A percentile compares a stretch with the other conserved stretches of the same genome.
Conservation (phyloP, 139 green algal species). For the Pleodorina starrii region DNA sequence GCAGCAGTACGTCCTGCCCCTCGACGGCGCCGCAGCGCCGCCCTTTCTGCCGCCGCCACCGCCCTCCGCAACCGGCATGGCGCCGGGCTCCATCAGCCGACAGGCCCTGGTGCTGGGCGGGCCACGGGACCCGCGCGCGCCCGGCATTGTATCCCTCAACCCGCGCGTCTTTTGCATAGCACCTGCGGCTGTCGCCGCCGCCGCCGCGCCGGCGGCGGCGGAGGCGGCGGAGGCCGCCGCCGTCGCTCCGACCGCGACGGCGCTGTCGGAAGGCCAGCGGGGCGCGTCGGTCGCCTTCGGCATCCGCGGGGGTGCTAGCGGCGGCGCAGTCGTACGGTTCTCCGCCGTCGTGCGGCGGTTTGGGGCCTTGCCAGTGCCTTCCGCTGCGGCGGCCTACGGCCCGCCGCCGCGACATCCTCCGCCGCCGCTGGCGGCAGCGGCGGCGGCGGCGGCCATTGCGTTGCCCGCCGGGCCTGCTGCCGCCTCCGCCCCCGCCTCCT, state of each 20-base stretch:
- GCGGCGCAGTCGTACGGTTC: not conserved
- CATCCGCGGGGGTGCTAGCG: not conserved
- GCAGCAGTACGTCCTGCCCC: not conserved
- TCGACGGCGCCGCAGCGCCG: not conserved
- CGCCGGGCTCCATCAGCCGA: not conserved
- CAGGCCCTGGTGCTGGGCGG: slow-evolving; percentile 30
- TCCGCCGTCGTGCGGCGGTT: not conserved
- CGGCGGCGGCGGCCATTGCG: no score
- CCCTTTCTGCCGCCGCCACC: not conserved
- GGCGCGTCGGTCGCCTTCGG: not conserved
- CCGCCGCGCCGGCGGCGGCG: no score
- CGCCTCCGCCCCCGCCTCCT: no score
- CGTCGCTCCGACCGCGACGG: no score
- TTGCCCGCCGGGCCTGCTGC: no score
- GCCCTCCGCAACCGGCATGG: not conserved
- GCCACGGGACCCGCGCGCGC: not conserved
- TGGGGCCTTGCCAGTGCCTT: no score
- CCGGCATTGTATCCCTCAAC: slow-evolving; percentile 7
- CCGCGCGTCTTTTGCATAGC: not conserved
- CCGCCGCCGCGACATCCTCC: no score
- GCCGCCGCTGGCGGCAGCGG: no score
- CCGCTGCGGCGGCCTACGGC: no score
- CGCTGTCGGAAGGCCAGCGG: no score
- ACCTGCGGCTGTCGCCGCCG: no score
- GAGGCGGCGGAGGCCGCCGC: no score